Evolutionary conservation across 2,329 filamentous ascomycete genomes (phyloP), one percentile per base, ranked within the genome.

Genomic region (Neofusicoccum umdonicola): DNA sequence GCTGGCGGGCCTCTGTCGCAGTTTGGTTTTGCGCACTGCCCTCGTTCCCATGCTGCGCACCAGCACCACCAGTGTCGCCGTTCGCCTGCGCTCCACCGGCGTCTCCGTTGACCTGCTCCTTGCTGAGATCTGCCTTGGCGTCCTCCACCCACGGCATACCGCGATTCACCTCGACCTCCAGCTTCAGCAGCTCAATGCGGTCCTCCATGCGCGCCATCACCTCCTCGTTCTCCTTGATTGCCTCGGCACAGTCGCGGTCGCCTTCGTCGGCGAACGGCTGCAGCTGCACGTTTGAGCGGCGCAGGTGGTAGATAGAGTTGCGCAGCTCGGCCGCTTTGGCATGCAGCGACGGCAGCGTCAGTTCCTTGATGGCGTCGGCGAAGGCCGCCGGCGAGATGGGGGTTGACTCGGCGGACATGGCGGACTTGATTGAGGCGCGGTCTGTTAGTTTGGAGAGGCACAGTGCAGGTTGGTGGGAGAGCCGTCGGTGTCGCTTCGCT

Each of bases 271-370:
- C 88, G 70, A 86, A 92, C 39, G 89, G 89, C 63, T 84, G 81
- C 65, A 93, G 87, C 75, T 93, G 87, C 68, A 85, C 84, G 79
- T 93, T 93, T 68, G 88, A 90, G 75, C 88, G 87, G 71, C 88
- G 85, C 31, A 93, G 87, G 76, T 93, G 90, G 27, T 85, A 83
- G 73, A 93, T 88, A 70, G 83, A 87, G 83, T 92, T 93, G 74
- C 86, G 87, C 67, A 93, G 83, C 76, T 93, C 91, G 73, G 90
- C 85, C 66, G 89, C 85, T 78, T 93, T 93, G 77, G 90, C 83
- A 77, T 90, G 88, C 6, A 93, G 87, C 65, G 84, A 84, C 67
- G 85, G 83, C 68, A 88, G 75, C 45, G 89, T 85, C 64, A 93
- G 87, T 66, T 88, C 85, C 68, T 83, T 81, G 69, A 93, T 83